phyloP scores from a whole-genome alignment of 2,329 filamentous ascomycete genomes.

The Aspergillus pseudoterreus region DNA sequence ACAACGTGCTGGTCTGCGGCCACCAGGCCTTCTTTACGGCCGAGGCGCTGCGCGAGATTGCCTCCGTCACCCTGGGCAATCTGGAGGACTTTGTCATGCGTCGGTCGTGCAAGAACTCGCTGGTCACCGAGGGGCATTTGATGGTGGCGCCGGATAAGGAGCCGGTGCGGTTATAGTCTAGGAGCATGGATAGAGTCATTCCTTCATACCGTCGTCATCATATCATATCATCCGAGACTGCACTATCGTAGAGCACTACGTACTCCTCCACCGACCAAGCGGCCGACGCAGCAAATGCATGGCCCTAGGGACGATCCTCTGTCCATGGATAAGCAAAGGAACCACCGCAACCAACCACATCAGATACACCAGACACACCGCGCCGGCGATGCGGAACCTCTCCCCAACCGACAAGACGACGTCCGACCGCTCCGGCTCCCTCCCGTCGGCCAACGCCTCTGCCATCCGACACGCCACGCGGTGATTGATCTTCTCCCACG shows the following conservation, averaged over 20 bases:
- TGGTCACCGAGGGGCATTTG: slow-evolving; percentile 29
- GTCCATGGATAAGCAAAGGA: slow-evolving; percentile 35
- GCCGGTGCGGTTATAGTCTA: slow-evolving; percentile 27
- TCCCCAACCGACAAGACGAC: slow-evolving; percentile 16
- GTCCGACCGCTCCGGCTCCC: too few species aligned
- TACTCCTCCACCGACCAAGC: too few species aligned
- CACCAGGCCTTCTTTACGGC: slow-evolving; percentile 69
- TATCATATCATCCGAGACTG: too few species aligned
- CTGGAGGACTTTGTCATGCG: slow-evolving; percentile 35
- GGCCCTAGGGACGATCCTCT: slow-evolving; percentile 20
- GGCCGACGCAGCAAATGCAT: slow-evolving; percentile 1
- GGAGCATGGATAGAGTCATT: neutral
- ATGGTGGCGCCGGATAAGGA: slow-evolving; percentile 20
- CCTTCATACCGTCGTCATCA: too few species aligned
- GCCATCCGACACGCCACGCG: slow-evolving; percentile 63
- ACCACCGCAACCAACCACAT: slow-evolving; percentile 38
- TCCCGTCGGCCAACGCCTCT: slow-evolving; percentile 34
- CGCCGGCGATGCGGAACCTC: slow-evolving; percentile 23
- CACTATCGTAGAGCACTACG: too few species aligned
- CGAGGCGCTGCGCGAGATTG: slow-evolving; percentile 63
- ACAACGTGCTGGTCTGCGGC: slow-evolving; percentile 63
- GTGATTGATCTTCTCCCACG: slow-evolving; percentile 70
- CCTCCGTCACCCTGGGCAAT: slow-evolving; percentile 57
- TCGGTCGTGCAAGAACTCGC: slow-evolving; percentile 26
- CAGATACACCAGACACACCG: slow-evolving; percentile 30